phyloP scores from a whole-genome alignment of 129 eudicot species.

The Helianthus tuberosus region DNA sequence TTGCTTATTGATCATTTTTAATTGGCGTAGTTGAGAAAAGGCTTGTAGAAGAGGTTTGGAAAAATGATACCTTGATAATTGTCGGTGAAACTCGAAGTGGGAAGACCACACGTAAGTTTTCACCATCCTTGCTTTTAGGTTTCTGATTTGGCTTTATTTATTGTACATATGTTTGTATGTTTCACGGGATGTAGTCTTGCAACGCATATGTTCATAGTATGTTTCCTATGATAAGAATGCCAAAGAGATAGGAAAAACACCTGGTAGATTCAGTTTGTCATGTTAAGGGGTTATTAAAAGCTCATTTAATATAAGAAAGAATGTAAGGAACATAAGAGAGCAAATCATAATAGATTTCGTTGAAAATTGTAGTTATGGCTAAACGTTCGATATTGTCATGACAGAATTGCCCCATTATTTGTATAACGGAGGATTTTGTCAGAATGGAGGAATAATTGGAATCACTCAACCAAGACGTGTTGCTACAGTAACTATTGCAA shows the following conservation, averaged over 20 bases:
- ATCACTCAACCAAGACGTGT: conserved; percentile 97
- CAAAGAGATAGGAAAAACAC: too few species aligned
- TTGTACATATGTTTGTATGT: background rate
- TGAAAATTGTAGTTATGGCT: too few species aligned
- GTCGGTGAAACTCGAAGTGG: conserved; percentile 99
- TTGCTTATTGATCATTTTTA: background rate
- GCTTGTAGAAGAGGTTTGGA: conserved; percentile 78
- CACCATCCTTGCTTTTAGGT: background rate
- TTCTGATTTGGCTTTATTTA: background rate
- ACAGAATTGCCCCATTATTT: conserved; percentile 91
- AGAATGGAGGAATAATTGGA: conserved; percentile 76
- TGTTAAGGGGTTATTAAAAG: too few species aligned
- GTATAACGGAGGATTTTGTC: conserved; percentile 78
- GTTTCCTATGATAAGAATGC: background rate
- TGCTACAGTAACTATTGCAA: conserved; percentile 93
- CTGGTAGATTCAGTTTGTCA: too few species aligned
- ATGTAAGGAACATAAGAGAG: too few species aligned
- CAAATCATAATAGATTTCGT: too few species aligned
- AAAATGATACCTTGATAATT: conserved; percentile 72
- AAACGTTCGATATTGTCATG: too few species aligned
- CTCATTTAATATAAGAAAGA: too few species aligned
- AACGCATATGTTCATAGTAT: background rate
- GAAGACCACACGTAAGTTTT: conserved; percentile 91
- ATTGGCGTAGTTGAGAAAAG: conserved; percentile 49
- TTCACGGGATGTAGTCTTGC: background rate